Conservation (phyloP, 148 eudicot genomes). For the Rhododendron williamsianum region DNA sequence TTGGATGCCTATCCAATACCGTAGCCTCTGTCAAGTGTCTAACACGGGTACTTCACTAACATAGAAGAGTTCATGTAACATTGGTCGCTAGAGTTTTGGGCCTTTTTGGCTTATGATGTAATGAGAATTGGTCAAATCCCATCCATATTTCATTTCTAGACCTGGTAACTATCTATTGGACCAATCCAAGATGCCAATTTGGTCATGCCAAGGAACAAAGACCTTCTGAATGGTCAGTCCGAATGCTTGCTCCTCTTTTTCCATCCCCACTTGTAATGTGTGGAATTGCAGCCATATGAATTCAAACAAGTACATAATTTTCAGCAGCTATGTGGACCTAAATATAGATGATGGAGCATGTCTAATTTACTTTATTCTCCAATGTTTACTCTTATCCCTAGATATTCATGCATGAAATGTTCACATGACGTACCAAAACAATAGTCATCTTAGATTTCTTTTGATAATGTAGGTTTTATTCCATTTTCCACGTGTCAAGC, state of each 20-base stretch:
- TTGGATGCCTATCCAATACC: not conserved
- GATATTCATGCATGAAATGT: not conserved
- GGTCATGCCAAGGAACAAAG: not conserved
- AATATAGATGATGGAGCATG: not conserved
- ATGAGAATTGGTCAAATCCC: not conserved
- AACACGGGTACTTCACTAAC: not conserved
- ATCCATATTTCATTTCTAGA: not conserved
- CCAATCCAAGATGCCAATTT: constrained; percentile 4
- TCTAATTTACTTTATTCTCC: not conserved
- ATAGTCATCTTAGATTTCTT: not conserved
- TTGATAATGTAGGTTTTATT: not conserved
- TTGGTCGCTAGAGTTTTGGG: not conserved
- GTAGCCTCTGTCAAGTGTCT: not conserved
- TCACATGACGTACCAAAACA: not conserved
- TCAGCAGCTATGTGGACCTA: not conserved
- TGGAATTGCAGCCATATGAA: not conserved
- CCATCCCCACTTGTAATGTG: not conserved
- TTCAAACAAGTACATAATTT: not conserved
- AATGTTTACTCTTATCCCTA: not conserved
- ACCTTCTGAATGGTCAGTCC: not conserved
- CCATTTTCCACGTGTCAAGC: not conserved
- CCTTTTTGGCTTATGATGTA: not conserved
- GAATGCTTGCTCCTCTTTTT: not conserved
- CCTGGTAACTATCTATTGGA: not conserved
- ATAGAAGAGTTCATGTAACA: not conserved